Conservation (phyloP, 768 basidiomycete genomes). For the Boletus rex-veris region DNA sequence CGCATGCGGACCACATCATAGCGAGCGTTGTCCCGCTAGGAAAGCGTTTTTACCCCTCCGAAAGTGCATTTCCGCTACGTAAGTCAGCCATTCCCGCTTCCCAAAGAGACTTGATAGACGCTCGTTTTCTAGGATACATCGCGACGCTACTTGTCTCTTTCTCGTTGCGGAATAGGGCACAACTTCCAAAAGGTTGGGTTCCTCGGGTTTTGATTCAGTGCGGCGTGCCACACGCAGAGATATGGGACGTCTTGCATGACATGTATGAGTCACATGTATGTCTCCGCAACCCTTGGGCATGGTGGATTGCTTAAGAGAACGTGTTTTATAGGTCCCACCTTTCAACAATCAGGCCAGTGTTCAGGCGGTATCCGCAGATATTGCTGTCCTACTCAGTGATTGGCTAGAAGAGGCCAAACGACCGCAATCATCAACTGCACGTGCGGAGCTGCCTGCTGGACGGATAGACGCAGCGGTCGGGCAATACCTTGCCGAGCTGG, state of each 20-base stretch:
- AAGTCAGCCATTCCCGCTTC: conserved; percentile 26
- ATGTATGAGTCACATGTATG: conserved; percentile 86
- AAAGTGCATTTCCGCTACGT: conserved; percentile 87
- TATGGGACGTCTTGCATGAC: conserved; percentile 83
- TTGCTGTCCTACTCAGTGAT: conserved; percentile 73
- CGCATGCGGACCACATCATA: conserved; percentile 60
- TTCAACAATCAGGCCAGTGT: conserved; percentile 80
- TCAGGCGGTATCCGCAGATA: conserved; percentile 76
- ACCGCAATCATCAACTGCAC: conserved; percentile 59
- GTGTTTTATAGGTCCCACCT: conserved; percentile 59
- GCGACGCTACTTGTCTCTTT: conserved; percentile 74
- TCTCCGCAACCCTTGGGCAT: conserved; percentile 6
- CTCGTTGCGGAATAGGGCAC: conserved; percentile 54
- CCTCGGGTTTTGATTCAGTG: conserved; percentile 76
- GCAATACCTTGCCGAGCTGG: conserved; percentile 70
- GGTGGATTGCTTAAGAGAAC: neutral
- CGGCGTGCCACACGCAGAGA: conserved; percentile 72
- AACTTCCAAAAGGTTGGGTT: conserved; percentile 76
- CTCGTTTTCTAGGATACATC: conserved; percentile 56
- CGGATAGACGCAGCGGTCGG: conserved; percentile 71
- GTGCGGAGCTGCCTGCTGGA: conserved; percentile 72
- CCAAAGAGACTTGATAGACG: neutral
- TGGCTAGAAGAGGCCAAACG: conserved; percentile 79
- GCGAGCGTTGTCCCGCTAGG: conserved; percentile 68
- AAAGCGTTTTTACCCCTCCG: conserved; percentile 86